phyloP scores from a whole-genome alignment of 139 green algal species.

The Tetradesmus obliquus region DNA sequence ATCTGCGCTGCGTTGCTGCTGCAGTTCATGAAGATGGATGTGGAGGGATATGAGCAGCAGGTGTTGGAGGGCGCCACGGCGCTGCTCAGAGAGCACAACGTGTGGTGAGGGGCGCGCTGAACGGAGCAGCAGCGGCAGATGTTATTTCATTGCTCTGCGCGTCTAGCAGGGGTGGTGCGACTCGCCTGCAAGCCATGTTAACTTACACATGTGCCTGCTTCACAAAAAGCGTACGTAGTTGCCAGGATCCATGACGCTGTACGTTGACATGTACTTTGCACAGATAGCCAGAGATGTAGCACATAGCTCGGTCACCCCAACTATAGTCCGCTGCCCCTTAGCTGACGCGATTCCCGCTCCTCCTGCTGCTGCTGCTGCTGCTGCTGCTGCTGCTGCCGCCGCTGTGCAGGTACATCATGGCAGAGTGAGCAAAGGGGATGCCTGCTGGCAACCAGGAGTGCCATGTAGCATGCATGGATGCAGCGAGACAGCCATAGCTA shows the following conservation, averaged over 20 bases:
- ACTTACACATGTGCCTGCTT: too few relatives aligned
- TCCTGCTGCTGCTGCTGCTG: too few relatives aligned
- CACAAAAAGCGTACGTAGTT: too few relatives aligned
- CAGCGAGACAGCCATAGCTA: background rate
- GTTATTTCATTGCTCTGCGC: background rate
- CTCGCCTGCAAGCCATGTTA: too few relatives aligned
- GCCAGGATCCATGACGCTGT: background rate
- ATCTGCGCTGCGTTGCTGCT: background rate
- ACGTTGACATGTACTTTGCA: background rate
- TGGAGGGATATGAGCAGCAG: conserved; percentile 47
- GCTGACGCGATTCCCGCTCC: background rate
- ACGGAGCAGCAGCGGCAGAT: background rate
- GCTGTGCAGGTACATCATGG: conserved; percentile 23
- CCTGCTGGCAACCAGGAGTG: background rate
- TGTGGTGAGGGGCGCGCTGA: conserved; percentile 12
- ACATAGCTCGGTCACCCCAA: too few relatives aligned
- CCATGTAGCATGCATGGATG: background rate
- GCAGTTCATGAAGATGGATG: conserved; percentile 53
- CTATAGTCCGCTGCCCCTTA: background rate
- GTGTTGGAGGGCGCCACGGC: conserved; percentile 43
- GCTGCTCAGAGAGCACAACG: conserved; percentile 31
- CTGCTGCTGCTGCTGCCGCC: background rate
- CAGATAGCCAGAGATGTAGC: background rate
- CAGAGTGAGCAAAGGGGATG: background rate
- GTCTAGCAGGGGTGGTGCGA: background rate